A percentile compares a stretch with the other conserved stretches of the same genome.
Evolutionary conservation across 306 rosid species (phyloP).

Genomic region (Mucuna pruriens): DNA sequence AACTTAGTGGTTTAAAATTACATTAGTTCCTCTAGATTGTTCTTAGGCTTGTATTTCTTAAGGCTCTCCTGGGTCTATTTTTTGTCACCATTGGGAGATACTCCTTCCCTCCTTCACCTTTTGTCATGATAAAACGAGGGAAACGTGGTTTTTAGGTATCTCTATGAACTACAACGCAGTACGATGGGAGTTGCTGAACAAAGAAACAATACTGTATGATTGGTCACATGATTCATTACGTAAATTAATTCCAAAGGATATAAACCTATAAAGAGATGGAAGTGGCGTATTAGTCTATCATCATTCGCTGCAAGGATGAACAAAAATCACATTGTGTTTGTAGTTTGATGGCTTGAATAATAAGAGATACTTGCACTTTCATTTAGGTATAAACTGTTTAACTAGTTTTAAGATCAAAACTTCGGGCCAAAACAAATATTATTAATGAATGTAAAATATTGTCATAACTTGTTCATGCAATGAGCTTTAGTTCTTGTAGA

Average conservation of each 20-base stretch:
- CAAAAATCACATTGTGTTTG: not conserved
- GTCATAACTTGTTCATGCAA: too few relatives aligned
- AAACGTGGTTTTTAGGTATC: not conserved
- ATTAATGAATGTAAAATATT: too few relatives aligned
- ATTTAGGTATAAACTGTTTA: not conserved
- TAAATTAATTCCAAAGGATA: not conserved
- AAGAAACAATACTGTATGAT: not conserved
- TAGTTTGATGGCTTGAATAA: not conserved
- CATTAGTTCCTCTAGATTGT: conserved; percentile 4
- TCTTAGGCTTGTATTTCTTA: not conserved
- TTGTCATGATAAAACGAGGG: not conserved
- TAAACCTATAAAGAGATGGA: not conserved
- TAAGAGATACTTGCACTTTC: not conserved
- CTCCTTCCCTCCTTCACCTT: not conserved
- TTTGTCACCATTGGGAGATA: conserved; percentile 14
- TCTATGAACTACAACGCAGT: not conserved
- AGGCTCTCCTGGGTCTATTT: conserved; percentile 4
- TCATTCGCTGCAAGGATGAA: not conserved
- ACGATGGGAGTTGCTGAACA: not conserved
- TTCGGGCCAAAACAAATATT: not conserved
- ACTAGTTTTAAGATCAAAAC: not conserved
- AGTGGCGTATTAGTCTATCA: not conserved
- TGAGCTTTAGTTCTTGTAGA: too few relatives aligned
- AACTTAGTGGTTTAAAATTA: not conserved
- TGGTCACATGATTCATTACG: not conserved